Base-by-base conservation (phyloP, 129 eudicot species). In the Chrysanthemum makinoi region DNA sequence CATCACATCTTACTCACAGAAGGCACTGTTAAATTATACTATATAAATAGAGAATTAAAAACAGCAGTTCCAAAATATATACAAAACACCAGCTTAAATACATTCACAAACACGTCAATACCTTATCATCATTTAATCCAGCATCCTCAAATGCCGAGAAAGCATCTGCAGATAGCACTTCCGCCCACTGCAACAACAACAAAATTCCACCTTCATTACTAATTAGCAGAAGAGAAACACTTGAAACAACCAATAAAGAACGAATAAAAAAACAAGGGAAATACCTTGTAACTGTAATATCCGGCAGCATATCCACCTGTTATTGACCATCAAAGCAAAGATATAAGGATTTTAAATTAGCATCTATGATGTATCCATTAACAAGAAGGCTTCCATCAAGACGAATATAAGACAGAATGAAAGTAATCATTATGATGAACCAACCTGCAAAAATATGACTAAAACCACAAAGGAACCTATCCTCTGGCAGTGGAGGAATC, bases 221-320 rank as follows among this genome's bases (percentile, higher is more conserved):
- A 33, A 30, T 19, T 72, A 53, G 52, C 71, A 77, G 72, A 19
- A 44, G 66, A 58, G 46, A 69, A 12, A 44, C n/a, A 15, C 62
- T 12, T 52, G 14, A 75, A 43, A 66, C 22, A 67, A 69, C 33
- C 12, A 19, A 47, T 1, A 16, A 39, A 16, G 72, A 66, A 55
- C 0, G 19, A 35, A 47, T 35, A 6, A 6, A 51, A 30, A 11
- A 28, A 13, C 1, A 60, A 28, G 47, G 50, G 18, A 19, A 30
- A 16, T 82, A 94, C 99, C 99, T 89, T 94, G 69, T 94, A 94
- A 77, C 99, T 94, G 78, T 94, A 94, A 77, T 94, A 94, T 67
- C 99, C 97, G 61, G 99, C 99, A 17, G 99, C 97, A 84, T 90
- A 94, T 72, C 97, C 99, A 73, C 97, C 99, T 87, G 63, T 64